Percentiles rank a stretch among this genome's conserved stretches.
Evolutionary conservation across 768 basidiomycete genomes (phyloP).

Genomic region (Xerocomellus intermedius): DNA sequence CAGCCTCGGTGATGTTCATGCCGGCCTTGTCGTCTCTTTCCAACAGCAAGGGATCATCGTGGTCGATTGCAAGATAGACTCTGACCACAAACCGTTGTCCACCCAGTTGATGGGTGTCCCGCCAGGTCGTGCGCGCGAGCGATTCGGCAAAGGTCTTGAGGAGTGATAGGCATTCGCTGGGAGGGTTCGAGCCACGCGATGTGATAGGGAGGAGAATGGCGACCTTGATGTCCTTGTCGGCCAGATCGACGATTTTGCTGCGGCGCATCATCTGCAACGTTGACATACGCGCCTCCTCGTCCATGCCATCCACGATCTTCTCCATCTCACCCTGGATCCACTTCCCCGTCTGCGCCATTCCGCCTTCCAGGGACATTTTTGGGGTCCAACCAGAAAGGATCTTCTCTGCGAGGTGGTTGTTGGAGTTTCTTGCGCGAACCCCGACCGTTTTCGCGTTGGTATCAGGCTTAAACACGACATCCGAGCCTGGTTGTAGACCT

Average conservation of each 20-base stretch:
- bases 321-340: conserved; percentile 48
- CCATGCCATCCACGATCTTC: conserved; percentile 8
- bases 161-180: conserved; percentile 40
- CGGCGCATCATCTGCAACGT: conserved; percentile 24
- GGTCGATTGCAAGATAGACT: conserved; percentile 54
- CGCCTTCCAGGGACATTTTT: conserved; percentile 39
- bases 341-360: conserved; percentile 44
- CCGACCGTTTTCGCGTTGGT: conserved; percentile 38
- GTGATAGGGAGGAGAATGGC: conserved; percentile 60
- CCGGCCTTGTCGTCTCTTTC: conserved; percentile 5
- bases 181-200: conserved; percentile 40
- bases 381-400: conserved; percentile 45
- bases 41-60: conserved; percentile 45
- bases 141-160: conserved; percentile 45
- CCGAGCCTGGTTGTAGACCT: conserved; percentile 24
- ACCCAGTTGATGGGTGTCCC: conserved; percentile 37
- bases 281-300: conserved; percentile 6
- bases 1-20: conserved; percentile 34
- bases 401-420: conserved; percentile 39
- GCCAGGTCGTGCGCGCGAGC: conserved; percentile 44
- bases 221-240: conserved; percentile 37
- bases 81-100: conserved; percentile 35
- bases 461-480: conserved; percentile 31
- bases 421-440: conserved; percentile 50
- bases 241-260: conserved; percentile 43